Percentiles rank a stretch among this genome's conserved stretches.
Conservation (phyloP, 257 asterid genomes). For the Solanum appendiculatum region DNA sequence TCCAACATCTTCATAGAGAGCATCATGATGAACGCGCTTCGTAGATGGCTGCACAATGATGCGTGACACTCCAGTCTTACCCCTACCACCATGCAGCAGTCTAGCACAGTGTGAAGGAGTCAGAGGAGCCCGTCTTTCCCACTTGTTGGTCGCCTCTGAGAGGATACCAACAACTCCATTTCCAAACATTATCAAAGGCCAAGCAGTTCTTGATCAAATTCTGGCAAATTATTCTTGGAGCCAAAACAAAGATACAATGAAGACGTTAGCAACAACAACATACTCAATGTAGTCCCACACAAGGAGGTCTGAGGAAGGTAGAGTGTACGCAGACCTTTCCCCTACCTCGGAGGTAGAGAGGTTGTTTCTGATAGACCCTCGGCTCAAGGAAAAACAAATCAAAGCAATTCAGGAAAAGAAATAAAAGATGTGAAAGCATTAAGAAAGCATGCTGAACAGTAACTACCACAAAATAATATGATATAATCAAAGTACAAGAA, state of each 20-base stretch:
- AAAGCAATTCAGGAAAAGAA: too few species aligned
- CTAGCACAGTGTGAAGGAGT: conserved; percentile 94
- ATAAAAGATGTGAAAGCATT: background rate
- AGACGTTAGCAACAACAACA: background rate
- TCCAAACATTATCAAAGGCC: conserved; percentile 45
- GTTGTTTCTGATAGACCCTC: background rate
- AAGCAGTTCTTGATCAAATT: background rate
- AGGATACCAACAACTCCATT: conserved; percentile 88
- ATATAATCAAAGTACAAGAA: background rate
- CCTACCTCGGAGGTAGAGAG: background rate
- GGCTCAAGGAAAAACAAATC: background rate
- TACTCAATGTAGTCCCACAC: background rate
- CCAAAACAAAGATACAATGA: background rate
- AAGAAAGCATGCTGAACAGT: background rate
- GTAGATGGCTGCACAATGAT: conserved; percentile 89
- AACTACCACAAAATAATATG: background rate
- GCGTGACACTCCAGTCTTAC: conserved; percentile 74
- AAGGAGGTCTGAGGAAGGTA: background rate
- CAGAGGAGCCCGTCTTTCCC: conserved; percentile 95
- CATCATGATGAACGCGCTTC: conserved; percentile 85
- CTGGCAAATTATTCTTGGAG: background rate
- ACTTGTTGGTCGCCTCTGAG: conserved; percentile 89
- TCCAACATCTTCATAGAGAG: conserved; percentile 92
- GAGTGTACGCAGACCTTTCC: background rate
- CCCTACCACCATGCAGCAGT: conserved; percentile 62